Conservation (phyloP, 176 grass and related monocot genomes). For the Oropetium thomaeum region DNA sequence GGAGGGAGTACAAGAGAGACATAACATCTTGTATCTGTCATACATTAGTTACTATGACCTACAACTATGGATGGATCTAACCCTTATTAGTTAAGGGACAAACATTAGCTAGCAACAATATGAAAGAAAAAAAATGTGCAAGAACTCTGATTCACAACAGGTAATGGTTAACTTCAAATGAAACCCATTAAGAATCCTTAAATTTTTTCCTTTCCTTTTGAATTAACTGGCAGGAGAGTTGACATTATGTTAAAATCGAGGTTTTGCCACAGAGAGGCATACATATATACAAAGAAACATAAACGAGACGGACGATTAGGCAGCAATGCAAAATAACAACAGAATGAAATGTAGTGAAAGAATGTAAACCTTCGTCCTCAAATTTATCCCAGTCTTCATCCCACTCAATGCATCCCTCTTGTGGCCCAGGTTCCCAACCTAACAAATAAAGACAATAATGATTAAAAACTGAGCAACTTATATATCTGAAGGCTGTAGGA, state of each 20-base stretch:
- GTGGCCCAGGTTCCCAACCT: conserved; percentile 88
- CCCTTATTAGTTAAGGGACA: conserved; percentile 3
- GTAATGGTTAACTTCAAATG: conserved; percentile 2
- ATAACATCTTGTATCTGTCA: not conserved
- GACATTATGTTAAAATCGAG: not conserved
- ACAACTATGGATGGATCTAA: not conserved
- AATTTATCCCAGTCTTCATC: conserved; percentile 99
- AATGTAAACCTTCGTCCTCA: conserved; percentile 89
- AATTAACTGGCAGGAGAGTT: too few relatives aligned
- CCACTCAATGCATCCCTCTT: conserved; percentile 79
- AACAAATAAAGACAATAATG: conserved; percentile 26
- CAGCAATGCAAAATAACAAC: not conserved
- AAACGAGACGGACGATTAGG: not conserved
- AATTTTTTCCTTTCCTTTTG: not conserved
- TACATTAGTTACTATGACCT: not conserved
- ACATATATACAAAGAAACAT: not conserved
- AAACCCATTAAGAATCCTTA: not conserved
- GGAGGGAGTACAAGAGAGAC: not conserved
- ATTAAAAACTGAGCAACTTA: not conserved
- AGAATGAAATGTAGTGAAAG: conserved; percentile 15
- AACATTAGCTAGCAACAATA: not conserved
- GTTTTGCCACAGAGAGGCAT: not conserved
- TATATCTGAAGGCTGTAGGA: not conserved
- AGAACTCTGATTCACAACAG: not conserved
- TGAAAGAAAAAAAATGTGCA: not conserved